Evolutionary conservation across 2,329 filamentous ascomycete genomes (phyloP).

Genomic region (Aspergillus nomiae): DNA sequence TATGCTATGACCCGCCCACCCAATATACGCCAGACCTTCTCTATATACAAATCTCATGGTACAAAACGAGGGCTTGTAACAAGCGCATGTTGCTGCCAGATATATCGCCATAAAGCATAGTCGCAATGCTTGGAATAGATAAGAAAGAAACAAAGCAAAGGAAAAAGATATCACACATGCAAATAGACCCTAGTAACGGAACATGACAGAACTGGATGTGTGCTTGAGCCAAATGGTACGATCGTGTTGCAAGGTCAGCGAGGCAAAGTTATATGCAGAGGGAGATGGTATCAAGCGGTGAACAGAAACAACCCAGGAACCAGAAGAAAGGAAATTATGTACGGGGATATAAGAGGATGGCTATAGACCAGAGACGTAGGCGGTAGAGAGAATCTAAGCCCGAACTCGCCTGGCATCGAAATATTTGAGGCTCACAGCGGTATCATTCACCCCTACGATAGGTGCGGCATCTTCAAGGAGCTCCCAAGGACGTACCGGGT

Average conservation of each 20-base stretch:
- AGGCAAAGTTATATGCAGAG: constrained; percentile 18
- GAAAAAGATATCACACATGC: not conserved
- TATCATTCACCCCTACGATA: constrained; percentile 47
- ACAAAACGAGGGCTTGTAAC: not conserved
- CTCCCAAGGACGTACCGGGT: constrained; percentile 45
- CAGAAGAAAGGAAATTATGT: not conserved
- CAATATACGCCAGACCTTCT: not conserved
- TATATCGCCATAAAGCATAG: not conserved
- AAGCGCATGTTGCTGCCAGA: not conserved
- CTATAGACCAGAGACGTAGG: not conserved
- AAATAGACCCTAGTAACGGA: not conserved
- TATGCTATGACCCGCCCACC: not conserved
- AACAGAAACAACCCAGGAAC: constrained; percentile 1
- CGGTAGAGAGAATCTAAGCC: constrained; percentile 18
- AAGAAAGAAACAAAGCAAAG: not conserved
- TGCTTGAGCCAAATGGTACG: not conserved
- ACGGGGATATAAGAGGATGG: not conserved
- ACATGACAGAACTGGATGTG: not conserved
- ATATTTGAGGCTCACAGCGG: constrained; percentile 44
- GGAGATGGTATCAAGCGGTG: constrained; percentile 7
- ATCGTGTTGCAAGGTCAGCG: not conserved
- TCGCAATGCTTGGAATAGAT: not conserved
- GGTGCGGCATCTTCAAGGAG: constrained; percentile 49
- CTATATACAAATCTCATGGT: not conserved
- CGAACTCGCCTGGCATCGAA: constrained; percentile 44